A percentile compares a stretch with the other conserved stretches of the same genome.
phyloP scores from a whole-genome alignment of 257 asterid species.

The Ligustrum vulgare region DNA sequence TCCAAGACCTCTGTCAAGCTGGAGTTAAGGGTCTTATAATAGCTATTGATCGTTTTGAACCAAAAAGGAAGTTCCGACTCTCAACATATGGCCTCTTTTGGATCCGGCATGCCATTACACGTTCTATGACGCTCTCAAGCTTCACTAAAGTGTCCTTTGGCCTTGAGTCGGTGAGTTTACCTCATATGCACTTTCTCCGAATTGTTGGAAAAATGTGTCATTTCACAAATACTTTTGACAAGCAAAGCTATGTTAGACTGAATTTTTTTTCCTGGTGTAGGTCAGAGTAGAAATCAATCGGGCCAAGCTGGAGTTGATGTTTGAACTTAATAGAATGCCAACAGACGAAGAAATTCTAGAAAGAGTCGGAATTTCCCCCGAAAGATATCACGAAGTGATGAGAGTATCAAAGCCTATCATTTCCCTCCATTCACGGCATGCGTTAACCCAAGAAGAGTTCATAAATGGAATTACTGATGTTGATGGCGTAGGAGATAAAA shows the following conservation, averaged over 20 bases:
- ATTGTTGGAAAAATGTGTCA: background rate
- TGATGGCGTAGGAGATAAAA: conserved; percentile 66
- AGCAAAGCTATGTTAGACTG: background rate
- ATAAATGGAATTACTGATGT: conserved; percentile 70
- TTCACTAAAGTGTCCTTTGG: conserved; percentile 93
- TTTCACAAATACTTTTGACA: background rate
- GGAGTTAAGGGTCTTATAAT: conserved; percentile 97
- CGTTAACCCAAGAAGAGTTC: conserved; percentile 72
- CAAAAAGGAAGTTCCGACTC: conserved; percentile 63
- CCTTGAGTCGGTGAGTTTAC: conserved; percentile 76
- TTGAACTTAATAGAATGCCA: conserved; percentile 71
- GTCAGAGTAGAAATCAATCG: conserved; percentile 68
- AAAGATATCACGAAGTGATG: conserved; percentile 78
- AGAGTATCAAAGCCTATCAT: conserved; percentile 62
- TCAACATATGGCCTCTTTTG: conserved; percentile 91
- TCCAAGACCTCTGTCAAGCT: conserved; percentile 91
- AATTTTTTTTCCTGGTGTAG: conserved; percentile 36
- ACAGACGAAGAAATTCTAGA: conserved; percentile 60
- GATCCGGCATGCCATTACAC: conserved; percentile 88
- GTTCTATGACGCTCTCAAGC: conserved; percentile 89
- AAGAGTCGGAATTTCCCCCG: conserved; percentile 65
- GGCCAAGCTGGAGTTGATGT: conserved; percentile 60
- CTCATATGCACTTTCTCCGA: conserved; percentile 3
- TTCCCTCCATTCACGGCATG: conserved; percentile 72
- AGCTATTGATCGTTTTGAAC: conserved; percentile 90